Evolutionary conservation across 768 basidiomycete genomes (phyloP), one percentile per base, ranked within the genome.

Genomic region (Suillus clintonianus): DNA sequence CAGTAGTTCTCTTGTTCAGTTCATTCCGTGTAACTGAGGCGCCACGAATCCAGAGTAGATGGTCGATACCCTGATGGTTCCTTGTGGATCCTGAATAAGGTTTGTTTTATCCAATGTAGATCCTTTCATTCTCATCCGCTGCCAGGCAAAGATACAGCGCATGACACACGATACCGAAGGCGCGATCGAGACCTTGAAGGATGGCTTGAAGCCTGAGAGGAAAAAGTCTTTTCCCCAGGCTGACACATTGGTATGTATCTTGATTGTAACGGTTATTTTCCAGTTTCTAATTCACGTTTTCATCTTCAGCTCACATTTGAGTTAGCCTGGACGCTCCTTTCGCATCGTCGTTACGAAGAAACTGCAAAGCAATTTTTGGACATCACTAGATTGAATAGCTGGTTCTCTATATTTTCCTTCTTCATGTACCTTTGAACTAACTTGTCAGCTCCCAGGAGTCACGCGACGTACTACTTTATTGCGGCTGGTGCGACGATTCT

Each of bases 381-480:
- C 61, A 78, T 93, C 66, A 87, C 85, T 5, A 82, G 85, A 65
- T 69, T 91, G 64, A 94, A 92, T 69, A 85, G 78, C 51, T 94
- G 92, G 92, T 87, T 75, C 39, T 27, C 8, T 24, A 27, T 37
- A 10, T 4, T 55, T 37, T 19, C 15, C 15, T 62, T 45, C 6
- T 51, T 66, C 34, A 15, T 11, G 0, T 32, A 8, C 15, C 19
- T 17, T 22, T 36, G 48, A 27, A 14, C 57, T 51, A 2, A 62
- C 43, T 51, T 45, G 30, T 61, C 19, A 42, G 37, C 19, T 59
- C 19, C 8, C 66, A 90, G 89, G 90, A 89, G 87, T 70, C 91
- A 90, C 59, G 90, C 84, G 3, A 92, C 91, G 11, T 93, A 93
- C 72, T 86, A 87, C 66, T 91, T 89, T 72, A 83, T 92, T 39